Percentiles rank a stretch among this genome's conserved stretches.
Conservation (phyloP, 768 basidiomycete species). For the Nidula microcarpa region DNA sequence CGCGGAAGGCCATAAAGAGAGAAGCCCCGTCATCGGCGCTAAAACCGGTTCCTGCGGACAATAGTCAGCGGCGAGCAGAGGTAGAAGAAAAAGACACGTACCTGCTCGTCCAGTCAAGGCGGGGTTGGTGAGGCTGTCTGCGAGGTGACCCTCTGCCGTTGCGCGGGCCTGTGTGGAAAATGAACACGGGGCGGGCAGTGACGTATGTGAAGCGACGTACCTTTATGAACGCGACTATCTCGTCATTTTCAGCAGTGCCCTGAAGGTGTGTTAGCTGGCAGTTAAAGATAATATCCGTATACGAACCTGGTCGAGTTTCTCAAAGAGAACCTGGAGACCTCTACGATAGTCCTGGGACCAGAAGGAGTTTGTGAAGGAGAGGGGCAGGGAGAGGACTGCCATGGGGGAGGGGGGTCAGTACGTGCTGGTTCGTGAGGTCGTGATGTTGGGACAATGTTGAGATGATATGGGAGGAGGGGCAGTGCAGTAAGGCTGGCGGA, state of each 20-base stretch:
- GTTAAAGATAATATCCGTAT: background rate
- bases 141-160: constrained; percentile 63
- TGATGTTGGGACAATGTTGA: constrained; percentile 1
- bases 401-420: constrained; percentile 23
- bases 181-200: background rate
- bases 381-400: constrained; percentile 88
- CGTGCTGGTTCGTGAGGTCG: background rate
- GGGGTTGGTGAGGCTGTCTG: constrained; percentile 52
- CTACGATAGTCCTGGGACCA: constrained; percentile 90
- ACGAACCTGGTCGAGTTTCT: constrained; percentile 72
- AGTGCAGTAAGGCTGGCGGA: background rate
- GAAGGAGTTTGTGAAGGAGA: constrained; percentile 88
- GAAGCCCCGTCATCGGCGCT: constrained; percentile 83
- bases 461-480: constrained; percentile 3
- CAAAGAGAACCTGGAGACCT: constrained; percentile 76
- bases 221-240: constrained; percentile 79
- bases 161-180: constrained; percentile 61
- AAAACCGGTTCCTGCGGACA: constrained; percentile 56
- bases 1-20: constrained; percentile 73
- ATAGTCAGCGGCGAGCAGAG: constrained; percentile 4
- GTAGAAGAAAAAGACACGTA: constrained; percentile 15
- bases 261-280: constrained; percentile 22
- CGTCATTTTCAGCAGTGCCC: constrained; percentile 82
- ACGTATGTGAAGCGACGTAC: constrained; percentile 38
- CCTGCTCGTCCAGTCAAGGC: constrained; percentile 46